Evolutionary conservation across 345 rosid genomes (phyloP), one percentile per base, ranked within the genome.

Genomic region (Geranium rotundifolium): DNA sequence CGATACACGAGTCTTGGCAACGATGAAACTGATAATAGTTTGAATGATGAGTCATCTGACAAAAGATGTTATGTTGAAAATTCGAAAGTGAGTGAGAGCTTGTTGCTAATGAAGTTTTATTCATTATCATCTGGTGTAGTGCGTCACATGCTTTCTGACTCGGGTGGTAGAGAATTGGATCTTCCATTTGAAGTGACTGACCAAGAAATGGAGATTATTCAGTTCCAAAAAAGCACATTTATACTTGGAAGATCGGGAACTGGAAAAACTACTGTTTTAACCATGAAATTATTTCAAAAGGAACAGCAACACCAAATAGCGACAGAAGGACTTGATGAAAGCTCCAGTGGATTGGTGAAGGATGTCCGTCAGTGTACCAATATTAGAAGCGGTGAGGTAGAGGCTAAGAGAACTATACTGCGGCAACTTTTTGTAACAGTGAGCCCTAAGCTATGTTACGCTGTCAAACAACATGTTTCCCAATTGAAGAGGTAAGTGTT

Each of bases 211-310:
- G 79, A 75, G 58, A 75, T 84, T 14, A 77, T 82, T 46, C 19
- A 49, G 54, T 76, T 65, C 14, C 77, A 65, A 7, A 72, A 60
- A 75, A 82, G 80, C 62, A 71, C 78, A 12, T 80, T 84, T 55
- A 67, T 81, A 13, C 65, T 77, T 29, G 89, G 89, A 31, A 65
- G 84, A 50, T 84, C 89, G 2, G 89, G 86, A 5, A 84, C 81
- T 0, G 89, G 89, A 4, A 84, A 84, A 69, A 84, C 89, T 9
- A 84, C 86, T 0, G 73, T 81, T 46, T 37, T 81, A 29, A 79
- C 80, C 0, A 77, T 72, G 74, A 84, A 82, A 70, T 69, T 84
- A 64, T 73, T 71, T 59, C 52, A 65, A 62, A 75, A 67, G 3
- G 85, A 82, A 65, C 73, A 77, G 56, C 62, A 65, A 17, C 61